These are phyloP conservation scores for Gyrodon lividus DNA, from an alignment of 768 basidiomycete genomes.

Conservation along the genomic window DNA sequence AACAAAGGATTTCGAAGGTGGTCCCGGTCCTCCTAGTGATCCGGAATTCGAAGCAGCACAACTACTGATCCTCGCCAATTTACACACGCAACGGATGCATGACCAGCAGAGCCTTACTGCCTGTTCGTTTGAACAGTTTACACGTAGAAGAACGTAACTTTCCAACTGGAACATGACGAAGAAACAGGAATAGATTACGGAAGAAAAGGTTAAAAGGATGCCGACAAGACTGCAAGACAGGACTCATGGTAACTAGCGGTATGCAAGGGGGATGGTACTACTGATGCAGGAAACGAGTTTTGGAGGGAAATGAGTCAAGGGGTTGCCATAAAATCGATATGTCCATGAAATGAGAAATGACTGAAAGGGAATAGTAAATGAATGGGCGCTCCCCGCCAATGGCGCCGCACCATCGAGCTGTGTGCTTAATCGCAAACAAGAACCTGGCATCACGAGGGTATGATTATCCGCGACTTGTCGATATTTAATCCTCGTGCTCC, in stretches of 20 bases:
- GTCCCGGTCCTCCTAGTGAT: too few relatives aligned
- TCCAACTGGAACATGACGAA: slow-evolving; percentile 3
- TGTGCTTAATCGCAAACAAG: slow-evolving; percentile 6
- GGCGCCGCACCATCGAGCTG: slow-evolving; percentile 2
- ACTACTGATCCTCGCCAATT: too few relatives aligned
- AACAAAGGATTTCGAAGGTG: too few relatives aligned
- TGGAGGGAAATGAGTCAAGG: neutral
- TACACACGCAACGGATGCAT: too few relatives aligned
- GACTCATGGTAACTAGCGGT: slow-evolving; percentile 1
- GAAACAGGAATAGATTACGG: neutral
- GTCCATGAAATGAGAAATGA: slow-evolving; percentile 5
- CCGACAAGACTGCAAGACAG: neutral
- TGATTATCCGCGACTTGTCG: neutral
- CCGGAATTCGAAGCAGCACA: too few relatives aligned
- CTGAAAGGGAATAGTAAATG: slow-evolving; percentile 6
- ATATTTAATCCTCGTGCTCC: neutral
- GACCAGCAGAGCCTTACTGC: too few relatives aligned
- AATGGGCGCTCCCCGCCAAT: neutral
- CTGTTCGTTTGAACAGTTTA: too few relatives aligned
- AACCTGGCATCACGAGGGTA: neutral
- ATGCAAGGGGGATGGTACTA: neutral
- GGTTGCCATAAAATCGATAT: neutral
- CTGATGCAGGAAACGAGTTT: neutral
- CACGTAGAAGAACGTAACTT: neutral
- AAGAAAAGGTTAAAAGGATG: neutral